A percentile compares a stretch with the other conserved stretches of the same genome.
These are phyloP conservation scores for Babesia ovis DNA, from an alignment of 169 alveolate species.

Conservation along the genomic window DNA sequence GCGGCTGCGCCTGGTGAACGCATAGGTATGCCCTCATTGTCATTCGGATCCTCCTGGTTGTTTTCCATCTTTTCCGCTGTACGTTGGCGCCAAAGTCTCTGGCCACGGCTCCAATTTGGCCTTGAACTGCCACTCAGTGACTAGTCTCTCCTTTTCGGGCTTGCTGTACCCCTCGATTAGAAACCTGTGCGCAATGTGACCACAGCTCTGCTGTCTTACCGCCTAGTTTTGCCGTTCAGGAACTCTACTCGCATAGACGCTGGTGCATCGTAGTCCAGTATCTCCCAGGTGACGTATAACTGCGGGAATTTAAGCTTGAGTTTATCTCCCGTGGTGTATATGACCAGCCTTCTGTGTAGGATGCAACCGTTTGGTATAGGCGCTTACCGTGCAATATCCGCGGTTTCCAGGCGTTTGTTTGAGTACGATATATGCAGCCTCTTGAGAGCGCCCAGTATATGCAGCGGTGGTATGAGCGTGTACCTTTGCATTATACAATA, in stretches of 20 bases:
- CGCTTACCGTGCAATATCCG: conserved; percentile 66
- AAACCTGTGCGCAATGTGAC: conserved; percentile 16
- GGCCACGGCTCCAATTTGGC: conserved; percentile 65
- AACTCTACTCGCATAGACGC: conserved; percentile 57
- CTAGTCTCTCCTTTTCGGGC: conserved; percentile 48
- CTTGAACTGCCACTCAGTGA: conserved; percentile 61
- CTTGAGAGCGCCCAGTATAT: conserved; percentile 56
- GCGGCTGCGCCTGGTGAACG: background rate
- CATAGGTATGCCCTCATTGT: conserved; percentile 1
- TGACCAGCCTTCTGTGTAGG: conserved; percentile 64
- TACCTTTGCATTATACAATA: conserved; percentile 40
- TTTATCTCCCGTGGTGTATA: conserved; percentile 74
- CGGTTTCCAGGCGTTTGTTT: conserved; percentile 59
- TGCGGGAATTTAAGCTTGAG: conserved; percentile 72
- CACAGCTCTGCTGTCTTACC: conserved; percentile 28
- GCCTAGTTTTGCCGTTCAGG: conserved; percentile 41
- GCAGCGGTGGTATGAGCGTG: conserved; percentile 48
- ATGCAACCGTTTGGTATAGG: background rate
- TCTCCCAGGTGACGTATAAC: conserved; percentile 78
- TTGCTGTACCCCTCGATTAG: conserved; percentile 66
- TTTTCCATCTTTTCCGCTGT: background rate
- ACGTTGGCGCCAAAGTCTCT: conserved; percentile 63
- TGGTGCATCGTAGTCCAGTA: conserved; percentile 71
- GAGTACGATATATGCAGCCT: conserved; percentile 67
- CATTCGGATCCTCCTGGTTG: too few species aligned